These are phyloP conservation scores for Avena atlantica DNA, from an alignment of 176 grass and related monocot species.

Conservation along the genomic window DNA sequence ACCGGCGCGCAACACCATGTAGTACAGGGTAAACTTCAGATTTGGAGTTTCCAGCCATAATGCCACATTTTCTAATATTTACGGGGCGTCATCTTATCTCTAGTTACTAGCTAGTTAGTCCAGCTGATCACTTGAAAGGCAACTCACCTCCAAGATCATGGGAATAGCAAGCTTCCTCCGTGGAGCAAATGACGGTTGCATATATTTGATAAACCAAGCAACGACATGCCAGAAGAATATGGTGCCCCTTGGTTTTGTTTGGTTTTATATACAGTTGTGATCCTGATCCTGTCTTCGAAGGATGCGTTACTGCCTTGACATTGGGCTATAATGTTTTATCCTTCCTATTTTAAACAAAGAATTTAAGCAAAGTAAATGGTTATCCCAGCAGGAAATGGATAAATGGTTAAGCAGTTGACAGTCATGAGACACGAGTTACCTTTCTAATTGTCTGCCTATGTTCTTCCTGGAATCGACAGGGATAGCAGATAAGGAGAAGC, in stretches of 20 bases:
- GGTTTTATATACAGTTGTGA: not conserved
- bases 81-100: not conserved
- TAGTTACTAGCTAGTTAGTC: slow-evolving; percentile 13
- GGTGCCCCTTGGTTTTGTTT: not conserved
- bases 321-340: slow-evolving; percentile 45
- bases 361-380: not conserved
- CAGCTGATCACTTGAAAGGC: not conserved
- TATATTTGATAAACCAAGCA: not conserved
- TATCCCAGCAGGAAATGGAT: not conserved
- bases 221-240: not conserved
- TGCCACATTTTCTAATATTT: slow-evolving; percentile 39
- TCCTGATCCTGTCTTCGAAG: not conserved
- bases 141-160: not conserved
- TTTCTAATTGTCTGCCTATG: slow-evolving; percentile 57
- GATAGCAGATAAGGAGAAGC: slow-evolving; percentile 65
- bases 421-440: slow-evolving; percentile 53
- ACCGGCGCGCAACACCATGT: not conserved
- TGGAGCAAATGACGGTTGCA: not conserved
- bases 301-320: slow-evolving; percentile 7
- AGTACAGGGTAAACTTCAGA: not conserved
- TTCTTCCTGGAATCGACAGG: slow-evolving; percentile 74
- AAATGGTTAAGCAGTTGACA: slow-evolving; percentile 6
- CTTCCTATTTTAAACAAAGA: slow-evolving; percentile 43
- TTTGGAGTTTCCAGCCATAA: not conserved
- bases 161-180: not conserved